Percentiles rank a stretch among this genome's conserved stretches.
phyloP scores from a whole-genome alignment of 1,139 yeast species.

The Yamadazyma diddensiae region DNA sequence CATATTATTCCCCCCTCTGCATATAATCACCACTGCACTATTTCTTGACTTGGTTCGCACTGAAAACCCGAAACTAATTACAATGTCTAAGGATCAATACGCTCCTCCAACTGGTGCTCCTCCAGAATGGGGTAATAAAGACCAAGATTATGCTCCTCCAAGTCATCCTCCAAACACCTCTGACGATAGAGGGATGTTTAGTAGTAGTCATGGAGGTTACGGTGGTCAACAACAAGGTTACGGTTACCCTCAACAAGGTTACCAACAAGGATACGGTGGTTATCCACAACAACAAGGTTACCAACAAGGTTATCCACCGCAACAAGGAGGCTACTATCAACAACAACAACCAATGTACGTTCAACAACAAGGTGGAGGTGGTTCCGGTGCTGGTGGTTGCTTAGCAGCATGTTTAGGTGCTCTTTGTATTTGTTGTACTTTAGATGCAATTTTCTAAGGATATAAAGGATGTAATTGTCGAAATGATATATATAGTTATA shows the following conservation, averaged over 20 bases:
- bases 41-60: not conserved
- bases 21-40: not conserved
- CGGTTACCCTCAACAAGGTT: conserved; percentile 18
- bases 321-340: conserved; percentile 35
- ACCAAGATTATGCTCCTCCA: conserved; percentile 21
- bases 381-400: conserved; percentile 43
- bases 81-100: conserved; percentile 23
- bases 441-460: conserved; percentile 58
- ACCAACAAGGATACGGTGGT: conserved; percentile 26
- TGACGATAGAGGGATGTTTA: conserved; percentile 32
- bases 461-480: not conserved
- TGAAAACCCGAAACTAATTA: too few relatives aligned
- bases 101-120: conserved; percentile 48
- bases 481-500: too few relatives aligned
- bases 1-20: too few relatives aligned
- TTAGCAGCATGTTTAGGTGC: conserved; percentile 72
- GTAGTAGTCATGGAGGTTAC: conserved; percentile 9
- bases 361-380: conserved; percentile 15
- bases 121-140: conserved; percentile 34
- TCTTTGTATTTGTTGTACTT: conserved; percentile 69
- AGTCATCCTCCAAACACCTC: conserved; percentile 27
- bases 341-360: conserved; percentile 69
- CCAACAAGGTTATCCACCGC: conserved; percentile 23
- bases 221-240: conserved; percentile 2
- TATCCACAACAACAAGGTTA: conserved; percentile 26